Base-by-base conservation (phyloP, 2,329 filamentous ascomycete species). In the Fusarium caatingaense region DNA sequence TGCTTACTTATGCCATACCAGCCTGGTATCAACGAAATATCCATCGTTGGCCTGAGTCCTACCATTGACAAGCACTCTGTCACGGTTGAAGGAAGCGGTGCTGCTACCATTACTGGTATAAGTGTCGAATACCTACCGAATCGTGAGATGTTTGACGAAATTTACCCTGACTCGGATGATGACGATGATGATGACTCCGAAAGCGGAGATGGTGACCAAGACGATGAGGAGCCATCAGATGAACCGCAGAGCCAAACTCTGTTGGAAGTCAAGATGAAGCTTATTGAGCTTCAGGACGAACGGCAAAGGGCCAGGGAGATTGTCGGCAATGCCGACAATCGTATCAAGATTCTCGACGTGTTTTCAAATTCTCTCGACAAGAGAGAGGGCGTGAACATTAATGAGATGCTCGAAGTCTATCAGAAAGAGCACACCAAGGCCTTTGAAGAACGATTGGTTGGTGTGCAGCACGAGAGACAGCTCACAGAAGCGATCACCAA, bases 61-160 rank as follows among this genome's bases (percentile, higher is more conserved):
- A 84, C 82, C 3, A 81, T 87, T 21, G 86, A 90, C 69, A 81
- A 87, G 64, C 82, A 88, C 68, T 89, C 87, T 8, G 85, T 91
- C 76, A 88, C 87, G 66, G 83, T 91, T 20, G 87, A 89, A 64
- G 87, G 87, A 44, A 84, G 81, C 54, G 86, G 87, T 12, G 72
- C 82, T 3, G 87, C 87, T 12, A 84, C 84, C 40, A 87, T 90
- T 72, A 87, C 76, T 13, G 88, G 92, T 72, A 89, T 92, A 66
- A 84, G 86, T 12, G 84, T 91, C 42, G 85, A 90, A 64, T 79
- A 86, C 9, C 79, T 90, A 12, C 83, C 84, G 3, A 89, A 89
- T 66, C 81, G 78, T 18, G 85, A 88, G 28, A 79, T 81, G 27
- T 89, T 87, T 57, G 77, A 86, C 48, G 86, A 89, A 28, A 74